phyloP scores from a whole-genome alignment of 805 yeast species.

The Ogataea dorogensis region DNA sequence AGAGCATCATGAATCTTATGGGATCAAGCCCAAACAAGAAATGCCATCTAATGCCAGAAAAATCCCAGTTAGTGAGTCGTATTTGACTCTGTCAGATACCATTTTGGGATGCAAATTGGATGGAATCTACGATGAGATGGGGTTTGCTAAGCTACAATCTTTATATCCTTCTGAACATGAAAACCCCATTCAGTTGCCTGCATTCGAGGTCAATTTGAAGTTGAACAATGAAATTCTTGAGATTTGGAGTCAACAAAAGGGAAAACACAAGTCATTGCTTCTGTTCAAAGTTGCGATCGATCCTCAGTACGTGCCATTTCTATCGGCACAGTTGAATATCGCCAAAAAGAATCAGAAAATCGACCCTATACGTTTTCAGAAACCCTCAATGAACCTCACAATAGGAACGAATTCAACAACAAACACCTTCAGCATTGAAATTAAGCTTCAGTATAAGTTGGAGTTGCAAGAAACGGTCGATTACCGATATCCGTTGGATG shows the following conservation, averaged over 20 bases:
- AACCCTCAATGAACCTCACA: slow-evolving; percentile 3
- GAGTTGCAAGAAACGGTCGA: slow-evolving; percentile 21
- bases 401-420: slow-evolving; percentile 2
- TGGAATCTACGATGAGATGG: slow-evolving; percentile 1
- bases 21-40: slow-evolving; percentile 9
- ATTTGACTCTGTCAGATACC: slow-evolving; percentile 4
- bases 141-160: slow-evolving; percentile 5
- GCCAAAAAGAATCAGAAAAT: slow-evolving; percentile 6
- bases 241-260: slow-evolving; percentile 6
- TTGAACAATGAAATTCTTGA: slow-evolving; percentile 7
- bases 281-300: slow-evolving; percentile 7
- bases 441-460: slow-evolving; percentile 6
- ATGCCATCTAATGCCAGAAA: background rate
- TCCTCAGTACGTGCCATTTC: slow-evolving; percentile 12
- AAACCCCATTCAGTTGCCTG: slow-evolving; percentile 2
- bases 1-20: slow-evolving; percentile 18
- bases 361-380: slow-evolving; percentile 2
- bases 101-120: slow-evolving; percentile 7
- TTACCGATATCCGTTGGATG: slow-evolving; percentile 16
- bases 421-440: slow-evolving; percentile 1
- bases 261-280: slow-evolving; percentile 9
- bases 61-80: slow-evolving; percentile 2
- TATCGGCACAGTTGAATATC: slow-evolving; percentile 15
- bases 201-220: slow-evolving; percentile 14
- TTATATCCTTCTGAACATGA: background rate